Conservation (phyloP, 441 rosid species). For the Dalechampia spathulata region DNA sequence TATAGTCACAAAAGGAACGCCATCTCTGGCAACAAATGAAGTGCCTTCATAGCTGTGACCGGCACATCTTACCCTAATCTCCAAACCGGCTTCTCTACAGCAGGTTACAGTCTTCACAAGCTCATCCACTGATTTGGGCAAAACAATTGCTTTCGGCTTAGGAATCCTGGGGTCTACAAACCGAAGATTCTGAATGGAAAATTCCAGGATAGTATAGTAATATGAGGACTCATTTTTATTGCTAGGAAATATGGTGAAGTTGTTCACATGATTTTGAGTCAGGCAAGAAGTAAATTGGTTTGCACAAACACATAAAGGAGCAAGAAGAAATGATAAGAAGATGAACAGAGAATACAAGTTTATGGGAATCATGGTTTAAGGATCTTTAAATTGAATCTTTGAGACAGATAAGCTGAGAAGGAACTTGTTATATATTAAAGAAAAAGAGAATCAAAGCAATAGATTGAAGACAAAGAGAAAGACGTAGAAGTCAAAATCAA, state of each 20-base stretch:
- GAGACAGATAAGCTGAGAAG: background rate
- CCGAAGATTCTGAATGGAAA: conserved; percentile 25
- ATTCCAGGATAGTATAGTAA: conserved; percentile 20
- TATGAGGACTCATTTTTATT: conserved; percentile 14
- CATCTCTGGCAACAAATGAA: conserved; percentile 26
- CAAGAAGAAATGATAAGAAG: conserved; percentile 5
- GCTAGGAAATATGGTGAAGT: conserved; percentile 37
- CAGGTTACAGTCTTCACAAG: conserved; percentile 37
- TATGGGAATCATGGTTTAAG: conserved; percentile 5
- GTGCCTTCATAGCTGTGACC: conserved; percentile 74
- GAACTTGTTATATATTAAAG: conserved; percentile 11
- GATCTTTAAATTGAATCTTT: background rate
- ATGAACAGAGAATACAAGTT: conserved; percentile 2
- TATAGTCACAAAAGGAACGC: conserved; percentile 33
- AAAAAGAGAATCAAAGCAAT: conserved; percentile 18
- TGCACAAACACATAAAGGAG: conserved; percentile 11
- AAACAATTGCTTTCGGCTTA: conserved; percentile 41
- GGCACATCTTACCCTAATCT: conserved; percentile 51
- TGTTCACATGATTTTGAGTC: conserved; percentile 19
- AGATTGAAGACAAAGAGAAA: conserved; percentile 24
- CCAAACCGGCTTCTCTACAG: conserved; percentile 29
- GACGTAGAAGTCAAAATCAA: conserved; percentile 8
- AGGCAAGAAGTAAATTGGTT: conserved; percentile 29
- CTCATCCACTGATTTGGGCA: conserved; percentile 38
- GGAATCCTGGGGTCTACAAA: conserved; percentile 5